These are phyloP conservation scores for Glarea lozoyensis DNA, from an alignment of 495 filamentous ascomycete species.

Conservation along the genomic window DNA sequence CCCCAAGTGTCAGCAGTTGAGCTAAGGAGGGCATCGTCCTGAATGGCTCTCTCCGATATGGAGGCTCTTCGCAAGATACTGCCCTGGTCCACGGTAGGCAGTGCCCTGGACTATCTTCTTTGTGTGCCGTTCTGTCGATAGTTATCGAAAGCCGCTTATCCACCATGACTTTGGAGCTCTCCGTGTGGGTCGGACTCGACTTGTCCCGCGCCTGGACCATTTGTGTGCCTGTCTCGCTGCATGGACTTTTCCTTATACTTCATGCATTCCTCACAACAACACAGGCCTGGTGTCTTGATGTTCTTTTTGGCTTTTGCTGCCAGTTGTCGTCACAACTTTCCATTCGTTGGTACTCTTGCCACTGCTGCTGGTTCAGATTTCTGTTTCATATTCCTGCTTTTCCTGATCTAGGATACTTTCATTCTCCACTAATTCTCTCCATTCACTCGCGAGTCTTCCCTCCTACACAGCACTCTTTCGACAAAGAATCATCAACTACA, in stretches of 20 bases:
- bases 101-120: no score
- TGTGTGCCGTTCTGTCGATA: no score
- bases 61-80: constrained; percentile 9
- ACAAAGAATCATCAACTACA: constrained; percentile 7
- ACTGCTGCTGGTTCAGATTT: constrained; percentile 23
- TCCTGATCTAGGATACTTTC: constrained; percentile 20
- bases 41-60: neutral
- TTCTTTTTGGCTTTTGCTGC: constrained; percentile 17
- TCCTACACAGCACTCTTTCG: constrained; percentile 9
- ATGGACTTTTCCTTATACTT: constrained; percentile 21
- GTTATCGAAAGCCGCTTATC: no score
- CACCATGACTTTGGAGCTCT: constrained; percentile 11
- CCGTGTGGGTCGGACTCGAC: constrained; percentile 12
- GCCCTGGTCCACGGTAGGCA: no score
- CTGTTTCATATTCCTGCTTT: constrained; percentile 16
- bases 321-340: constrained; percentile 17
- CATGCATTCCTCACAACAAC: constrained; percentile 16
- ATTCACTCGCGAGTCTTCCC: constrained; percentile 6
- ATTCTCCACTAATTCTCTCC: constrained; percentile 12
- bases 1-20: no score
- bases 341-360: constrained; percentile 13
- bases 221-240: constrained; percentile 9
- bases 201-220: constrained; percentile 15
- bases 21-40: no score
- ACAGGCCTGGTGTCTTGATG: constrained; percentile 12